These are phyloP conservation scores for Microbotryum lychnidis-dioicae DNA, from an alignment of 1,284 basidiomycete species.

Conservation along the genomic window DNA sequence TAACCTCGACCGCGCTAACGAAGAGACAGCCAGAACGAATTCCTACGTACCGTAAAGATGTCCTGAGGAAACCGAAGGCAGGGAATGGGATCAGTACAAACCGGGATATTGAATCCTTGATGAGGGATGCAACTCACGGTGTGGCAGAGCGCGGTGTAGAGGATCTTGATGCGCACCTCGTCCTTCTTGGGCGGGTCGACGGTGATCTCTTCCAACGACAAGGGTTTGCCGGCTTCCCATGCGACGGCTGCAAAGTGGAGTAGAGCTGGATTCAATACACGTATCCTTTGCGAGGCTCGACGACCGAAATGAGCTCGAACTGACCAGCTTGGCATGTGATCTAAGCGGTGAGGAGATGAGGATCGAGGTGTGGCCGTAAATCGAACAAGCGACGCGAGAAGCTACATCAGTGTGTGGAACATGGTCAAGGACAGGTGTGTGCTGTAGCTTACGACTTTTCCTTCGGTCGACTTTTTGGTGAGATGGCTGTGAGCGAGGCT, in stretches of 20 bases:
- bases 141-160: slow-evolving; percentile 92
- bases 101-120: neutral
- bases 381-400: too few species aligned
- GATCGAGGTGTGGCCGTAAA: too few species aligned
- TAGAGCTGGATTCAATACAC: neutral
- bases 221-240: slow-evolving; percentile 75
- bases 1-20: neutral
- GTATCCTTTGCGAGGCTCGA: neutral
- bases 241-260: slow-evolving; percentile 66
- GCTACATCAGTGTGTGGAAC: too few species aligned
- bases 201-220: slow-evolving; percentile 84
- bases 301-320: neutral
- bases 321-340: too few species aligned
- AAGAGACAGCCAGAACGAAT: neutral
- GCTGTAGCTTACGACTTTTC: too few species aligned
- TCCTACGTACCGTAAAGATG: slow-evolving; percentile 25
- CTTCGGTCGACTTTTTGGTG: too few species aligned
- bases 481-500: too few species aligned
- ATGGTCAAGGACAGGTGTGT: too few species aligned
- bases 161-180: slow-evolving; percentile 88
- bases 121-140: slow-evolving; percentile 48
- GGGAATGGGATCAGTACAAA: too few species aligned
- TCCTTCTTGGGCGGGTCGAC: slow-evolving; percentile 81
- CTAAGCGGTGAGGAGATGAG: too few species aligned
- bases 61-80: slow-evolving; percentile 7